These are phyloP conservation scores for Potentilla sterilis DNA, from an alignment of 306 rosid genomes.

Conservation along the genomic window DNA sequence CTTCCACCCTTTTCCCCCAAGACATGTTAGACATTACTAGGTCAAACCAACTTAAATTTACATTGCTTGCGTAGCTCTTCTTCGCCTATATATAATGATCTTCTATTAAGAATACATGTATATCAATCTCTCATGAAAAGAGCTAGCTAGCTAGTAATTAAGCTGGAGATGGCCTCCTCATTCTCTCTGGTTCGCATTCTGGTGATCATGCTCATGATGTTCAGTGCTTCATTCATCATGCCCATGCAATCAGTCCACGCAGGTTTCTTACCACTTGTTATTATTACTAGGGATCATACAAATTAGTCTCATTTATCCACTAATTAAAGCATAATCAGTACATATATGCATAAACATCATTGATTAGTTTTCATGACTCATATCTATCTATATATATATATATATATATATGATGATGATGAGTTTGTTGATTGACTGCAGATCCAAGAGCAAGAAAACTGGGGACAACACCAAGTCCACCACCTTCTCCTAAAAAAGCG, in stretches of 20 bases:
- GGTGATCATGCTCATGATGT: not conserved
- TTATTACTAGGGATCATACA: no score
- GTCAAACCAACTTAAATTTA: not conserved
- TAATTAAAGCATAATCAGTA: no score
- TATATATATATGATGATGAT: no score
- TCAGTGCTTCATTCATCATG: not conserved
- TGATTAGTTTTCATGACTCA: not conserved
- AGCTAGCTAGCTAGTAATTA: not conserved
- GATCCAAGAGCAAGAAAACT: not conserved
- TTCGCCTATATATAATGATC: not conserved
- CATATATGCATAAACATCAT: no score
- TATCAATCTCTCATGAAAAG: no score
- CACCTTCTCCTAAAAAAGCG: no score
- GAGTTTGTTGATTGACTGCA: not conserved
- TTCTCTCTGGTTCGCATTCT: not conserved
- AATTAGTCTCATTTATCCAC: no score
- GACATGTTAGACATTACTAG: no score
- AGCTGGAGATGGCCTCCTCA: not conserved
- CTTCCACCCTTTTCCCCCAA: no score
- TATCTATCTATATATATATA: no score
- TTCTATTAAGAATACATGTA: no score
- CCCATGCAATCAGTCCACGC: not conserved
- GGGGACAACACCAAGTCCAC: no score
- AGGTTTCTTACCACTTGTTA: not conserved
- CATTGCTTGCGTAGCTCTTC: not conserved